Conservation (phyloP, 495 filamentous ascomycete genomes). For the Tuber microsphaerosporum region DNA sequence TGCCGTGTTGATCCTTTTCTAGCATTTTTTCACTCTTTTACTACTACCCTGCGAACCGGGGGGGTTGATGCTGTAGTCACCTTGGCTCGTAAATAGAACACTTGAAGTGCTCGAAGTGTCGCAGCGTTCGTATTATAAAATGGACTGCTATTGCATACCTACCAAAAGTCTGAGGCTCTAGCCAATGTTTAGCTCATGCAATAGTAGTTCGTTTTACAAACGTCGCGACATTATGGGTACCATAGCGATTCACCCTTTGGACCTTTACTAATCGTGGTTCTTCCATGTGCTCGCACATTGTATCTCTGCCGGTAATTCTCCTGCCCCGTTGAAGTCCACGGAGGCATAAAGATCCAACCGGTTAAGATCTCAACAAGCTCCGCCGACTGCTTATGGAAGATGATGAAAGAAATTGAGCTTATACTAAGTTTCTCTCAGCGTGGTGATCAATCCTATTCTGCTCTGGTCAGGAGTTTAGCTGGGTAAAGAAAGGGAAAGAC, state of each 20-base stretch:
- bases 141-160: no score
- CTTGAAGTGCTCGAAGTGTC: background rate
- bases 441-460: background rate
- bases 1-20: background rate
- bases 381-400: background rate
- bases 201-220: no score
- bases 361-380: background rate
- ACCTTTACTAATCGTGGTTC: background rate
- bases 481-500: background rate
- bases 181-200: no score
- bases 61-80: background rate
- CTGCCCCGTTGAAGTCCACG: background rate
- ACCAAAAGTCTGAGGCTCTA: no score
- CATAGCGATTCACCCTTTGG: background rate
- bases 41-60: background rate
- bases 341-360: background rate
- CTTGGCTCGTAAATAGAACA: background rate
- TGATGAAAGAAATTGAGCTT: background rate
- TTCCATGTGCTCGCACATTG: background rate
- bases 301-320: background rate
- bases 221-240: no score
- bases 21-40: background rate
- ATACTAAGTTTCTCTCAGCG: background rate
- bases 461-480: background rate
- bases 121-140: no score